A percentile compares a stretch with the other conserved stretches of the same genome.
Evolutionary conservation across 371 early-diverging fungal species (phyloP).

Genomic region (Parasitella parasitica): DNA sequence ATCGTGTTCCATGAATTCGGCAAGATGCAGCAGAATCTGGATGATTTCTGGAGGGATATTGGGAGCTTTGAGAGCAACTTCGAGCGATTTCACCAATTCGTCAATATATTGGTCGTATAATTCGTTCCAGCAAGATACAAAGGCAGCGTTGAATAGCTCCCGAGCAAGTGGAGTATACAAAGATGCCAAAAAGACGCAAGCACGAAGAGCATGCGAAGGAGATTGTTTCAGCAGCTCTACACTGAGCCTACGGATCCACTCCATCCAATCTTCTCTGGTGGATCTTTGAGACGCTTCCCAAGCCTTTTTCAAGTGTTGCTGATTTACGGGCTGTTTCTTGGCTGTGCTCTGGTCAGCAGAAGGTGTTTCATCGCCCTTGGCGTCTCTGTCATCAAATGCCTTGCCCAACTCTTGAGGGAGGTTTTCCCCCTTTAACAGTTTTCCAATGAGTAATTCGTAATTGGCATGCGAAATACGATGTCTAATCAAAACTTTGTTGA

Average conservation of each 20-base stretch:
- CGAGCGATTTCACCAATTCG: conserved; percentile 84
- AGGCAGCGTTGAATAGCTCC: conserved; percentile 96
- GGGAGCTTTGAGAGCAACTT: conserved; percentile 82
- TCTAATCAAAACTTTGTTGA: conserved; percentile 72
- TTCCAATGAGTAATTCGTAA: conserved; percentile 74
- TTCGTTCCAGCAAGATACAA: conserved; percentile 97
- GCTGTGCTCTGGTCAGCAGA: conserved; percentile 54
- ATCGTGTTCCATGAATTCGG: conserved; percentile 98
- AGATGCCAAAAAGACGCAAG: conserved; percentile 85
- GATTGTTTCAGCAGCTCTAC: conserved; percentile 95
- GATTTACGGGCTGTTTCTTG: conserved; percentile 85
- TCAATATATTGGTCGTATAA: conserved; percentile 90
- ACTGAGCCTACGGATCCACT: conserved; percentile 92
- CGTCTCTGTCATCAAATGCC: conserved; percentile 43
- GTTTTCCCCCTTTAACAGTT: conserved; percentile 78
- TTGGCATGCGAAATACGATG: conserved; percentile 68
- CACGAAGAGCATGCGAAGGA: conserved; percentile 92
- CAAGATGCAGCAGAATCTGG: conserved; percentile 89
- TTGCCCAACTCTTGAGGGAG: conserved; percentile 70
- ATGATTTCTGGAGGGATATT: conserved; percentile 92
- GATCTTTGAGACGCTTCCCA: conserved; percentile 93
- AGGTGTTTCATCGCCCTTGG: conserved; percentile 49
- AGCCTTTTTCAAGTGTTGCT: conserved; percentile 82
- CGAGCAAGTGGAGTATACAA: conserved; percentile 83
- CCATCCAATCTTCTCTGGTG: conserved; percentile 95